Conservation (phyloP, 495 filamentous ascomycete species). For the Neurospora discreta region DNA sequence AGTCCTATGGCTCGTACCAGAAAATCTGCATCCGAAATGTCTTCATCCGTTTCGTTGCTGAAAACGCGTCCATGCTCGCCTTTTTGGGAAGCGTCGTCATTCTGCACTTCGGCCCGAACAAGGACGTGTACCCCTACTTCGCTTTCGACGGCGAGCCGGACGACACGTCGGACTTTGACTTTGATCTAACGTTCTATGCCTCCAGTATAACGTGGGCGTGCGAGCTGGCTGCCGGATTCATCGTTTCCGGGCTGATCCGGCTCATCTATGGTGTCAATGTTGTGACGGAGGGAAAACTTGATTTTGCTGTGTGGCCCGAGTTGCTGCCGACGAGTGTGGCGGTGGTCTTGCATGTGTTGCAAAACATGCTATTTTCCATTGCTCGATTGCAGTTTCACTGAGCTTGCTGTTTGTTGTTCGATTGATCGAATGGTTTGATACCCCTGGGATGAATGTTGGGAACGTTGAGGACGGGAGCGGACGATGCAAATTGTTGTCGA, state of each 20-base stretch:
- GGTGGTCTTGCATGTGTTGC: conserved; percentile 52
- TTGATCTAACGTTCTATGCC: conserved; percentile 47
- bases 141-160: conserved; percentile 38
- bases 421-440: background rate
- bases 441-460: background rate
- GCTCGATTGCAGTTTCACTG: conserved; percentile 47
- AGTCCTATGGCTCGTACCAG: conserved; percentile 45
- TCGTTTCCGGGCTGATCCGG: conserved; percentile 43
- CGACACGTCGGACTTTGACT: conserved; percentile 37
- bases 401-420: background rate
- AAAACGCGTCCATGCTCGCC: conserved; percentile 54
- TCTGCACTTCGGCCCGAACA: conserved; percentile 51
- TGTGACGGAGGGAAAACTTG: conserved; percentile 46
- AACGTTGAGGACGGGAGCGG: background rate
- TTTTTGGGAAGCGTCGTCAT: conserved; percentile 50
- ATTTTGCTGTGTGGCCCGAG: conserved; percentile 50
- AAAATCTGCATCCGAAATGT: conserved; percentile 50
- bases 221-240: conserved; percentile 45
- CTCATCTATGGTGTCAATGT: conserved; percentile 45
- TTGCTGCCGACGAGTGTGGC: conserved; percentile 48
- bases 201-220: conserved; percentile 51
- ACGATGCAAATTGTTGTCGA: background rate
- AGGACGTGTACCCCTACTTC: conserved; percentile 49
- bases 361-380: conserved; percentile 58
- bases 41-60: conserved; percentile 50